A percentile compares a stretch with the other conserved stretches of the same genome.
phyloP scores from a whole-genome alignment of 139 green algal genomes.

The Chlorella sp. region DNA sequence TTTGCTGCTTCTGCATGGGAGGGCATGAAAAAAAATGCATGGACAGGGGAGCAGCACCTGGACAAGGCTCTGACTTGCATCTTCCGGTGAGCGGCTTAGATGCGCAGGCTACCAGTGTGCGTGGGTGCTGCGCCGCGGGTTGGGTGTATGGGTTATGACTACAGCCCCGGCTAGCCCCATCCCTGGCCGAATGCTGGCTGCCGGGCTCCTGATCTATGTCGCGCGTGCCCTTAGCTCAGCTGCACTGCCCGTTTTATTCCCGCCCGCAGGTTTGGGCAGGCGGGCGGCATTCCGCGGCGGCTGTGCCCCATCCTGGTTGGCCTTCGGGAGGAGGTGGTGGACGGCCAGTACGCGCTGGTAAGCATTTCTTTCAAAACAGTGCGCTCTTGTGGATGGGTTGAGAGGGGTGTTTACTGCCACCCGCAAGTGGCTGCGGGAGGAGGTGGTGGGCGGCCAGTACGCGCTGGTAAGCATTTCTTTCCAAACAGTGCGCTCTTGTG shows the following conservation, averaged over 20 bases:
- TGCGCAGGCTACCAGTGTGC: too few species aligned
- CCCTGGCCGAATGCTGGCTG: too few species aligned
- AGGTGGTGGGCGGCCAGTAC: too few species aligned
- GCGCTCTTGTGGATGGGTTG: too few species aligned
- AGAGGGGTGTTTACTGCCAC: too few species aligned
- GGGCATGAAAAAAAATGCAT: not conserved
- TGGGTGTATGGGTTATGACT: too few species aligned
- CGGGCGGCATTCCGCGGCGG: constrained; percentile 72
- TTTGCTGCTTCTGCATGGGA: not conserved
- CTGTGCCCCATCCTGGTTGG: constrained; percentile 76
- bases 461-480: not conserved
- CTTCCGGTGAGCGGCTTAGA: not conserved
- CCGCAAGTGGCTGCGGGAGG: too few species aligned
- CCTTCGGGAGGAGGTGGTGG: constrained; percentile 85
- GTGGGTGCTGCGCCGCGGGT: too few species aligned
- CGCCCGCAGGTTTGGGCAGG: constrained; percentile 59
- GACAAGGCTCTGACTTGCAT: not conserved
- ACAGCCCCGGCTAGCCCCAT: too few species aligned
- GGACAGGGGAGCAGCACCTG: not conserved
- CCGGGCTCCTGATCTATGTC: too few species aligned
- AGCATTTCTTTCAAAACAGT: not conserved
- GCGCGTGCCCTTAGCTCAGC: not conserved
- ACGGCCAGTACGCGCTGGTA: constrained; percentile 53
- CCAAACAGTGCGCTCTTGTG: too few species aligned
- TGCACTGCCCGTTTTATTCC: not conserved